Conservation (phyloP, 164 flowering plant genomes). For the Vitis labrusca region DNA sequence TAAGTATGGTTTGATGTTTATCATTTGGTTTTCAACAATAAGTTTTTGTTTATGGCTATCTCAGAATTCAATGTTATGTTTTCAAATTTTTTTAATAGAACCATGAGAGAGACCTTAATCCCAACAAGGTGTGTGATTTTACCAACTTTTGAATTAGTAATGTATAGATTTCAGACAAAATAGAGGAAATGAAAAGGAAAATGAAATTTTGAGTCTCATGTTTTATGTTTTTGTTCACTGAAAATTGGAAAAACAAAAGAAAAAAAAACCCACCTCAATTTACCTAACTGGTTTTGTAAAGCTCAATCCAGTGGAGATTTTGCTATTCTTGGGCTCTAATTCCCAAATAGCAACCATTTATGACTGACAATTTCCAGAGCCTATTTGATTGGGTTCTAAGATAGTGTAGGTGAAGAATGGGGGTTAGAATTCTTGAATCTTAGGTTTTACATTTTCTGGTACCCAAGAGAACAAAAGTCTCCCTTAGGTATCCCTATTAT, state of each 20-base stretch:
- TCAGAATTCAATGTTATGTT: neutral
- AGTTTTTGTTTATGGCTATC: neutral
- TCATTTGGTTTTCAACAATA: neutral
- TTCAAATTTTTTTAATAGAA: slow-evolving; percentile 3
- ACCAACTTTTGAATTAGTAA: neutral
- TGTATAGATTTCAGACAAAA: neutral
- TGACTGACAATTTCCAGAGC: too few species aligned
- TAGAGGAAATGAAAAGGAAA: neutral
- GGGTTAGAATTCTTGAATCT: too few species aligned
- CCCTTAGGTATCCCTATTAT: too few species aligned
- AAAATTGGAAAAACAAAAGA: neutral
- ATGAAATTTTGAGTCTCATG: neutral
- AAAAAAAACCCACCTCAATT: neutral
- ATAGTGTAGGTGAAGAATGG: too few species aligned
- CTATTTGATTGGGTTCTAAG: too few species aligned
- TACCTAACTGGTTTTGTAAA: neutral
- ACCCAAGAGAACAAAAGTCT: too few species aligned
- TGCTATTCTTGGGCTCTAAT: too few species aligned
- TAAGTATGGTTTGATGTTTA: slow-evolving; percentile 10
- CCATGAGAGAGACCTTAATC: slow-evolving; percentile 7
- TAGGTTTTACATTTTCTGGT: too few species aligned
- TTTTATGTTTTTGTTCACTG: neutral
- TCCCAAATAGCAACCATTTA: too few species aligned
- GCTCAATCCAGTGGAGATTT: too few species aligned
- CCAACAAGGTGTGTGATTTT: slow-evolving; percentile 12